Conservation (phyloP, 345 rosid genomes). For the Eucalyptus cloeziana region DNA sequence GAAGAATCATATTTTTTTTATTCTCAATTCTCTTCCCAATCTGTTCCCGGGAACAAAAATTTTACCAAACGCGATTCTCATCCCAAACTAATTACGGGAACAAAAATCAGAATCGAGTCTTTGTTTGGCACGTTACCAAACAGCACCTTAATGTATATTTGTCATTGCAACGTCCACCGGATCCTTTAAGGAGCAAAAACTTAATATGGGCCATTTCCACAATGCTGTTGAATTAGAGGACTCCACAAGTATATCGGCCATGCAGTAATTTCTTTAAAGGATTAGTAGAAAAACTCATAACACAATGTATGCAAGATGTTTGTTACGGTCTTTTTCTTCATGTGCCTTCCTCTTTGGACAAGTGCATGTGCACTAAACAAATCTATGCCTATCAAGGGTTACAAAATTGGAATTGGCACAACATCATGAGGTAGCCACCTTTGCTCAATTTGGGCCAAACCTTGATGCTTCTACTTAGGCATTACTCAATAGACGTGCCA, state of each 20-base stretch:
- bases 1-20: too few relatives aligned
- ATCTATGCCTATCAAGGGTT: background rate
- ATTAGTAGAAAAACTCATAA: background rate
- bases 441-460: too few relatives aligned
- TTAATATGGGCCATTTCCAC: background rate
- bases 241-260: background rate
- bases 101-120: too few relatives aligned
- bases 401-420: too few relatives aligned
- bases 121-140: too few relatives aligned
- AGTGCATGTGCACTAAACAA: background rate
- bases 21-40: too few relatives aligned
- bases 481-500: too few relatives aligned
- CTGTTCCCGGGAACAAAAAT: too few relatives aligned
- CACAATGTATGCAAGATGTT: background rate
- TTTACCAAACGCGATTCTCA: too few relatives aligned
- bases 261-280: background rate
- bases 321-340: background rate
- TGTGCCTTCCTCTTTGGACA: background rate
- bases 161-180: background rate
- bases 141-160: background rate
- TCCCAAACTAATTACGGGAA: too few relatives aligned
- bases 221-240: background rate
- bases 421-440: too few relatives aligned
- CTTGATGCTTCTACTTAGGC: too few relatives aligned
- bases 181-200: background rate